These are phyloP conservation scores for Pogostemon cablin DNA, from an alignment of 257 asterid genomes.

Conservation along the genomic window DNA sequence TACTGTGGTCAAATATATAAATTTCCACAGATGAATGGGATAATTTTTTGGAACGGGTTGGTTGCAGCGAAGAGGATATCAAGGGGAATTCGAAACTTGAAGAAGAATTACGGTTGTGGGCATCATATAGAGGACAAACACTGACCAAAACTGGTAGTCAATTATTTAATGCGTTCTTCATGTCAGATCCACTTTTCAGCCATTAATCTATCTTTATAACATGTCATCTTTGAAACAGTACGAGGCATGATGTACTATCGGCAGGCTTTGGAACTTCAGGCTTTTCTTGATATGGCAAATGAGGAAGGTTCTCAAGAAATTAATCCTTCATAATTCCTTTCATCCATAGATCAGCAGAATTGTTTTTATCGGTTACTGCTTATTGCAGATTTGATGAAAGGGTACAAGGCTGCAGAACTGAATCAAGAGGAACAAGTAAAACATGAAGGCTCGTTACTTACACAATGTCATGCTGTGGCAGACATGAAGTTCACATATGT, in stretches of 20 bases:
- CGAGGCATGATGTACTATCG: constrained; percentile 99
- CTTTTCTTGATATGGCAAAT: constrained; percentile 96
- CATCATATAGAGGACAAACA: constrained; percentile 97
- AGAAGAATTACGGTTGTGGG: constrained; percentile 95
- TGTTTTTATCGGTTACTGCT: constrained; percentile 28
- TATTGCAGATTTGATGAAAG: constrained; percentile 81
- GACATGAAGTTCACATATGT: constrained; percentile 96
- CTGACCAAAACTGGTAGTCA: constrained; percentile 84
- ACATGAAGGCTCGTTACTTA: constrained; percentile 68
- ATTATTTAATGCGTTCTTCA: constrained; percentile 25
- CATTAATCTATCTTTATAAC: constrained; percentile 26
- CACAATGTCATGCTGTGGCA: constrained; percentile 91
- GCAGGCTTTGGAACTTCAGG: constrained; percentile 97
- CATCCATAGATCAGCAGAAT: constrained; percentile 17
- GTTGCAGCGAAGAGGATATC: constrained; percentile 76
- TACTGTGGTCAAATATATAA: constrained; percentile 29
- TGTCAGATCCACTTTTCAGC: neutral
- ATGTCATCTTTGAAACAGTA: constrained; percentile 45
- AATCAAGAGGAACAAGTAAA: constrained; percentile 64
- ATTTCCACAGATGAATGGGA: constrained; percentile 82
- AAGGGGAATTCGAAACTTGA: constrained; percentile 58
- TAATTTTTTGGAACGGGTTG: constrained; percentile 82
- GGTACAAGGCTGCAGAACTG: constrained; percentile 82
- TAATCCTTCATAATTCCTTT: constrained; percentile 27
- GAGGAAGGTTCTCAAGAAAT: constrained; percentile 69